Percentiles rank a stretch among this genome's conserved stretches.
phyloP scores from a whole-genome alignment of 2,329 filamentous ascomycete species.

The Talaromyces sp. region DNA sequence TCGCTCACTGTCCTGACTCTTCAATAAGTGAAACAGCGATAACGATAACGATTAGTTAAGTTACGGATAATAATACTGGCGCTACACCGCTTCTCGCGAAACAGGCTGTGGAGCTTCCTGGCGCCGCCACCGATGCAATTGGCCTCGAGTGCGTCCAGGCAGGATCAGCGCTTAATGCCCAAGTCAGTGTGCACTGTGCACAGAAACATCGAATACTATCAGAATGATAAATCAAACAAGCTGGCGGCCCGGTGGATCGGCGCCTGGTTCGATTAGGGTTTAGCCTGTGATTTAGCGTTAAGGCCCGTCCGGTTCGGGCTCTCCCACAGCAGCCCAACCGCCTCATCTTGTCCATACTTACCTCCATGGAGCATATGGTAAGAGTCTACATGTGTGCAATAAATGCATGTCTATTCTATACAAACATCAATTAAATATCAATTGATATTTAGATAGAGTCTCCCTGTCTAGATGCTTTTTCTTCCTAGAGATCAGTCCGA shows the following conservation, averaged over 20 bases:
- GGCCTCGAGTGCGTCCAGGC: neutral
- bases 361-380: no score
- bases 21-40: neutral
- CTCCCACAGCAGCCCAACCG: neutral
- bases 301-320: neutral
- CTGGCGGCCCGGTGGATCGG: neutral
- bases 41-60: neutral
- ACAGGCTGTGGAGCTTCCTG: neutral
- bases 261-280: neutral
- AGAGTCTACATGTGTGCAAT: no score
- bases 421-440: neutral
- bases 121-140: neutral
- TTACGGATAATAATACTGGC: neutral
- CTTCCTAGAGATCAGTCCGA: no score
- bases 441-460: neutral
- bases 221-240: neutral
- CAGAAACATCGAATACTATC: neutral
- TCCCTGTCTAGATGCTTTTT: no score
- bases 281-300: neutral
- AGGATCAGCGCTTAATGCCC: neutral
- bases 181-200: neutral
- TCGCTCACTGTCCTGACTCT: no score
- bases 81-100: neutral
- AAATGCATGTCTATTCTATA: neutral
- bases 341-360: neutral